A percentile compares a stretch with the other conserved stretches of the same genome.
Conservation (phyloP, 495 filamentous ascomycete genomes). For the Trichoderma virens region DNA sequence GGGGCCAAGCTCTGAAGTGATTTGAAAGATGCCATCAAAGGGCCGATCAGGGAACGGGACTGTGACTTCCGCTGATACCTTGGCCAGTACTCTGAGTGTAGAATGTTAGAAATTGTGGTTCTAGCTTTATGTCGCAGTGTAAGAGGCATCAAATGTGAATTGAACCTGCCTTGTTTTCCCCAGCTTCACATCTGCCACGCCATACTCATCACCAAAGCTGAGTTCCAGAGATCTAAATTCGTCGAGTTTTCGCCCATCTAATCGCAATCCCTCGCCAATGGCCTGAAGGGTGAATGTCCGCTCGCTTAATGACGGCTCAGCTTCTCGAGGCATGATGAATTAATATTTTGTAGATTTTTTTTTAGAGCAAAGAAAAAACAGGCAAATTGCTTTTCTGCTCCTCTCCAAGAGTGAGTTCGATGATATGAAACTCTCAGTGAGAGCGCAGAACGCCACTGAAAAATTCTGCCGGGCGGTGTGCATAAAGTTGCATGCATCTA, state of each 20-base stretch:
- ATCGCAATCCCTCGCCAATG: conserved; percentile 63
- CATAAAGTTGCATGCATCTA: background rate
- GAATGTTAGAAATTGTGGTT: background rate
- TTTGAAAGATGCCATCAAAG: conserved; percentile 90
- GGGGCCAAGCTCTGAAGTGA: conserved; percentile 81
- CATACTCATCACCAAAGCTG: conserved; percentile 82
- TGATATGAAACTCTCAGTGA: conserved; percentile 8
- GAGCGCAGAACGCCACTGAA: background rate
- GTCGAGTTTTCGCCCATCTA: conserved; percentile 77
- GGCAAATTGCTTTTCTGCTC: background rate
- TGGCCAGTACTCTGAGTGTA: conserved; percentile 62
- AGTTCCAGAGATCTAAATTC: conserved; percentile 69
- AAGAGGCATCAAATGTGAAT: background rate
- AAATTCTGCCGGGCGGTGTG: conserved; percentile 28
- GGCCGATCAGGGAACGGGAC: conserved; percentile 79
- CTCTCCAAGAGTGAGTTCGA: conserved; percentile 8
- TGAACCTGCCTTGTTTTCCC: conserved; percentile 75
- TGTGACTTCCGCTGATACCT: conserved; percentile 80
- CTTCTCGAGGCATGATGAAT: conserved; percentile 75
- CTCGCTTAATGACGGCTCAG: conserved; percentile 71
- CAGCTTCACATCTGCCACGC: conserved; percentile 78
- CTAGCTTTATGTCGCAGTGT: background rate
- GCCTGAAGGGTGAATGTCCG: conserved; percentile 68
- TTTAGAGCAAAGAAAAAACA: no score
- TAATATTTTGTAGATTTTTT: background rate